Evolutionary conservation across 345 rosid species (phyloP), one percentile per base, ranked within the genome.

Genomic region (Camelina hispida): DNA sequence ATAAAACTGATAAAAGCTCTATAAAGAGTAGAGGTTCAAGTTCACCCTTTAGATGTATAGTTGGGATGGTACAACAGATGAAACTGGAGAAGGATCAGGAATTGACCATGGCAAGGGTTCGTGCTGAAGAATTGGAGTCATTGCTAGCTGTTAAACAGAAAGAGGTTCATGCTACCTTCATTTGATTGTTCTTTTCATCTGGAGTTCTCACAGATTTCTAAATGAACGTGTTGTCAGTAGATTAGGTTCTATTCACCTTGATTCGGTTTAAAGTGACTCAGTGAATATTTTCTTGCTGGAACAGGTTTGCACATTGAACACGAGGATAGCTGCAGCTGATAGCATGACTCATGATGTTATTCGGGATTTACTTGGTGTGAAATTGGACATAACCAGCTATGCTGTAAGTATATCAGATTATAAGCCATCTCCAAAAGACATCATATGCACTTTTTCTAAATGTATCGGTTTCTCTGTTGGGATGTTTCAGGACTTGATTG

Each of bases 341-440:
- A 93, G 88, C 91, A 93, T 89, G 98, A 91, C 98, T 23, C 96
- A 91, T 73, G 97, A 93, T 75, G 89, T 93, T 73, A 91, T 93
- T 72, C 95, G 93, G 50, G 98, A 93, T 85, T 84, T 93, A 74
- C 94, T 93, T 65, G 91, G 96, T 25, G 89, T 93, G 71, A 91
- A 88, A 79, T 69, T 91, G 85, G 97, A 93, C 70, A 84, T 93
- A 83, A 88, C 89, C 16, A 89, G 85, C 78, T 91, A 91, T 70
- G 97, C 96, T 32, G 98, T 91, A 83, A 84, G 96, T 83, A 47
- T 17, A 58, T 71, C 23, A 58, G 32, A 58, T 6, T 51, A 40
- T 58, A 58, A 20, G 56, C 34, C 43, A 71, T 20, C 47, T 48
- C 66, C 38, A 63, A 56, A 13, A 72, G 54, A 53, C 28, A 34